Base-by-base conservation (phyloP, 495 filamentous ascomycete species). In the Penicillium bialowiezense region DNA sequence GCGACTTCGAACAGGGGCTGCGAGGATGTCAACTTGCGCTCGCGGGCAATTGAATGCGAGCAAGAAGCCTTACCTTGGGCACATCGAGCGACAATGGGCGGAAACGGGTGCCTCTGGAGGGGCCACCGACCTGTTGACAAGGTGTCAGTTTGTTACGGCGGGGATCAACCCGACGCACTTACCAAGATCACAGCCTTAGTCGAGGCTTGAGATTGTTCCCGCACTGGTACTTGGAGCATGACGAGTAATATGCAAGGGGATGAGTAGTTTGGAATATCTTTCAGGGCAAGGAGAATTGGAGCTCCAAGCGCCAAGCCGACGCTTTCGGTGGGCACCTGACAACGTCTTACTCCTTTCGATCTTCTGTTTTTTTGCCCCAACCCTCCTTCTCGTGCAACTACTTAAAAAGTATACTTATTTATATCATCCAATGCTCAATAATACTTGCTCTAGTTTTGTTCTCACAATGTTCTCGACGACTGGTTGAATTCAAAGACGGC, bases 1-100 rank as follows among this genome's bases (percentile, higher is more conserved):
- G 93, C 93, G 61, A 99, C 90, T 69, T 96, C 91, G 75, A 99
- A 99, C 55, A 99, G 88, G 52, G 93, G 93, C 95, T 98, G 67
- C 38, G 40, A 18, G 35, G 51, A 52, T 36, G 60, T 61, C 33
- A 62, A 53, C 41, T 15, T 26, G 34, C 4, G 5, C 34, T 32
- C 26, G 33, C 26, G 12, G 40, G 19, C n/a, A n/a, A 56, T 50
- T 26, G 44, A 20, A 37, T 17, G 0, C 20, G 12, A 18, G 32
- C n/a, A 45, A 26, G 3, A 14, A 10, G 33, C 36, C 21, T 52
- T 67, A 96, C 92, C 85, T 99, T 99, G 52, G 93, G 93, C 38
- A 97, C 81, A 75, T 99, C 95, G 44, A 99, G 83, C 24, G 93
- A 97, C 63, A 99, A 79, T 62, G 93, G 93, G 58, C 93, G 80